phyloP scores from a whole-genome alignment of 2,329 filamentous ascomycete species.

The Orbilia brochopaga region DNA sequence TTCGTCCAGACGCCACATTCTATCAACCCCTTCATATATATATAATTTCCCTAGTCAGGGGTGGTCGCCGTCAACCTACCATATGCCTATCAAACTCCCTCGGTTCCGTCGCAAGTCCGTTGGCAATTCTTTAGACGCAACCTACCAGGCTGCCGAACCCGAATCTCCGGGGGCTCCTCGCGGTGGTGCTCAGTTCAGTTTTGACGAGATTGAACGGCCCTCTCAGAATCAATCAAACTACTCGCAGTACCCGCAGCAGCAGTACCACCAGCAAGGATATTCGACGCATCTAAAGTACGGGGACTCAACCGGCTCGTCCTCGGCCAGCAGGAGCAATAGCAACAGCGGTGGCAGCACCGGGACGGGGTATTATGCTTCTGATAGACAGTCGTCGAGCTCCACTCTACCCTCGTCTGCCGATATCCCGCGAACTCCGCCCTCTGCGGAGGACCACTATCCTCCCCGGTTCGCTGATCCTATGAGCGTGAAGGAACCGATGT shows the following conservation, averaged over 20 bases:
- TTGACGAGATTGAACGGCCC: slow-evolving; percentile 52
- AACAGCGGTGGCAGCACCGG: slow-evolving; percentile 49
- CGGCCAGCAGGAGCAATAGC: slow-evolving; percentile 49
- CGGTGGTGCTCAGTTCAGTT: slow-evolving; percentile 50
- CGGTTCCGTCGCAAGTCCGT: slow-evolving; percentile 56
- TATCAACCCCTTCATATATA: slow-evolving; percentile 34
- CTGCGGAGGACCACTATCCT: slow-evolving; percentile 47
- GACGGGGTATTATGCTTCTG: slow-evolving; percentile 51
- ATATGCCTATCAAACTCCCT: slow-evolving; percentile 56
- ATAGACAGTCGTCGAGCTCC: slow-evolving; percentile 49
- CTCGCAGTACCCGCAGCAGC: slow-evolving; percentile 48
- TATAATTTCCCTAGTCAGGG: slow-evolving; percentile 33
- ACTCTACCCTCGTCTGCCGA: slow-evolving; percentile 47
- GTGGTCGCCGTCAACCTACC: slow-evolving; percentile 39
- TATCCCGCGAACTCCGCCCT: slow-evolving; percentile 47
- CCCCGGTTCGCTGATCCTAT: slow-evolving; percentile 40
- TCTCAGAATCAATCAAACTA: slow-evolving; percentile 49
- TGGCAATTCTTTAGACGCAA: slow-evolving; percentile 55
- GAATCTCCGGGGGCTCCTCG: slow-evolving; percentile 52
- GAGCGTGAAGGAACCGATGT: slow-evolving; percentile 49
- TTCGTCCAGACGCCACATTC: slow-evolving; percentile 28
- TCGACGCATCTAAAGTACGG: slow-evolving; percentile 49
- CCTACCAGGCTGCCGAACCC: slow-evolving; percentile 55
- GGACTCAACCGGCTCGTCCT: slow-evolving; percentile 49
- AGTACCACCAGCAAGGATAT: slow-evolving; percentile 34